phyloP scores from a whole-genome alignment of 2,329 filamentous ascomycete species.

The Daldinia sp. region DNA sequence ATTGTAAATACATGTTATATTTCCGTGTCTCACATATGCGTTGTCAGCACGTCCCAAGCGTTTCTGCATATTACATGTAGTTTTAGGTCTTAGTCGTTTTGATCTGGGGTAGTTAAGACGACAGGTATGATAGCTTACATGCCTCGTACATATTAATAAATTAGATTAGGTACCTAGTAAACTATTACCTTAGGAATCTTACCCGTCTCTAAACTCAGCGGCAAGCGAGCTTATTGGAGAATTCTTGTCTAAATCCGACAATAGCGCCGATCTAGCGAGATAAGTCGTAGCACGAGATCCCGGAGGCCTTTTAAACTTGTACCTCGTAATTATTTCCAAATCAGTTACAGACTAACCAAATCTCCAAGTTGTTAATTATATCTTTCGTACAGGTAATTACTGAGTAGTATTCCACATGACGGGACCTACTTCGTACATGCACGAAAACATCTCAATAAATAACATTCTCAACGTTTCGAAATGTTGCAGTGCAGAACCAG shows the following conservation, averaged over 20 bases:
- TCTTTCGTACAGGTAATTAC: conserved; percentile 8
- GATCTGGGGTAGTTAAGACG: conserved; percentile 31
- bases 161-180: too few relatives aligned
- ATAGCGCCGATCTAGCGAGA: conserved; percentile 41
- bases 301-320: conserved; percentile 15
- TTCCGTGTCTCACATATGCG: conserved; percentile 23
- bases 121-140: conserved; percentile 29
- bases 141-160: conserved; percentile 37
- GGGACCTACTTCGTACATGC: neutral
- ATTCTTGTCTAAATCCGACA: conserved; percentile 28
- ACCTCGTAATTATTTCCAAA: conserved; percentile 17
- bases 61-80: conserved; percentile 13
- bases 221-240: conserved; percentile 33
- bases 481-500: conserved; percentile 16
- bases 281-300: conserved; percentile 29
- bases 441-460: conserved; percentile 13
- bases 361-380: conserved; percentile 10
- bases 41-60: conserved; percentile 20
- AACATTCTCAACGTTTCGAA: conserved; percentile 12
- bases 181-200: conserved; percentile 18
- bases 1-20: neutral
- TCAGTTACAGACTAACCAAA: conserved; percentile 13
- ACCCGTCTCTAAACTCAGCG: conserved; percentile 19
- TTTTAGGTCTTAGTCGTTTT: conserved; percentile 20
- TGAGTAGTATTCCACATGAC: conserved; percentile 2